A percentile compares a stretch with the other conserved stretches of the same genome.
phyloP scores from a whole-genome alignment of 352 stramenopile genomes.

The Stramenopiles sp. region DNA sequence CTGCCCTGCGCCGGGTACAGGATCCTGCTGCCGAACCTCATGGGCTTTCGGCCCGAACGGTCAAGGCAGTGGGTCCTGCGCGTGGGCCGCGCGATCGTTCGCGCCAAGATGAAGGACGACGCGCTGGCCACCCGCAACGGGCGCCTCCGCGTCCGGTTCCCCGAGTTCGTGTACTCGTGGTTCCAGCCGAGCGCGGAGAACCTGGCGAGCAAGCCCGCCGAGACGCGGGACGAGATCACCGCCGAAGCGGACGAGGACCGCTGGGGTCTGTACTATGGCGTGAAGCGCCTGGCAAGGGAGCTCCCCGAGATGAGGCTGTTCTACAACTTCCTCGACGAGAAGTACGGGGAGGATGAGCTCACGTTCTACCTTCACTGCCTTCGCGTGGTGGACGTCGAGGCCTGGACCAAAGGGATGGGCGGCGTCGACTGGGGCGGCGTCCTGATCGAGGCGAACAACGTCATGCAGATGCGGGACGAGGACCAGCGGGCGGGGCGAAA shows the following conservation, averaged over 20 bases:
- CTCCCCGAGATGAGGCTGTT: conserved; percentile 69
- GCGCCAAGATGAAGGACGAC: conserved; percentile 60
- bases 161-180: conserved; percentile 75
- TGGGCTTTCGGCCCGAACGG: conserved; percentile 45
- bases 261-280: conserved; percentile 76
- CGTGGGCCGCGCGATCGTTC: conserved; percentile 64
- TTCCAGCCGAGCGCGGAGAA: conserved; percentile 48
- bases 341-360: conserved; percentile 64
- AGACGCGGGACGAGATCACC: conserved; percentile 24
- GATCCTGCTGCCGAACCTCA: conserved; percentile 64
- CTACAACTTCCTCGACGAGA: conserved; percentile 66
- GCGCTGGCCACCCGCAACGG: conserved; percentile 28
- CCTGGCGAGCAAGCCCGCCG: conserved; percentile 36
- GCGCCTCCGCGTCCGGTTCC: conserved; percentile 51
- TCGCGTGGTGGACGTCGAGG: conserved; percentile 44
- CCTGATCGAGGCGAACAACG: background rate
- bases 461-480: background rate
- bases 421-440: background rate
- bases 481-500: background rate
- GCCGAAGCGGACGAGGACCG: conserved; percentile 52
- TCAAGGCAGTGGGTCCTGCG: conserved; percentile 56
- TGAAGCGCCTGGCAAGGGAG: conserved; percentile 57
- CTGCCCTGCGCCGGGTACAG: conserved; percentile 62
- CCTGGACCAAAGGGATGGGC: conserved; percentile 13
- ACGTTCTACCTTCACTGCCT: conserved; percentile 70